These are phyloP conservation scores for Phytophthora quininea DNA, from an alignment of 352 stramenopile genomes.

Conservation along the genomic window DNA sequence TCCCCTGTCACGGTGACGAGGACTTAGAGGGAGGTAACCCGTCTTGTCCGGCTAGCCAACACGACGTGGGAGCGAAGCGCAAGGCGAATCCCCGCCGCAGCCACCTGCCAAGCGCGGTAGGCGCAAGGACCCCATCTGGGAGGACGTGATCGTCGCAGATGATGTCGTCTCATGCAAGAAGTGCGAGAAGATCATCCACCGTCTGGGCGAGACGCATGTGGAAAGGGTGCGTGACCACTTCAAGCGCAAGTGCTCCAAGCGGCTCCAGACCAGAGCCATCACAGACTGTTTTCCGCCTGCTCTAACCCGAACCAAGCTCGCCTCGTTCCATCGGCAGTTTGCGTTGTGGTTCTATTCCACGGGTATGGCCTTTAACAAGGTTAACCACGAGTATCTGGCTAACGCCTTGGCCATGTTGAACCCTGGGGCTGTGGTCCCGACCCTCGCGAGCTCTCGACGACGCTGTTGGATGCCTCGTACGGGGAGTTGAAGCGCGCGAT, in stretches of 20 bases:
- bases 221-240: constrained; percentile 3
- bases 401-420: not conserved
- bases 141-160: too few relatives aligned
- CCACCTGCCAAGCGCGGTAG: too few relatives aligned
- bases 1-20: too few relatives aligned
- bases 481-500: not conserved
- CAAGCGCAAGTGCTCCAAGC: constrained; percentile 10
- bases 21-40: too few relatives aligned
- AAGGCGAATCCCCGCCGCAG: too few relatives aligned
- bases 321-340: constrained; percentile 4
- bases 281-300: constrained; percentile 2
- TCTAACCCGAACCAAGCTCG: not conserved
- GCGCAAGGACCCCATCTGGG: too few relatives aligned
- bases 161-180: too few relatives aligned
- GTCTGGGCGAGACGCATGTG: too few relatives aligned
- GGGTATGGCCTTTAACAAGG: constrained; percentile 17
- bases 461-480: constrained; percentile 1
- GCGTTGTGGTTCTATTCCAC: constrained; percentile 16
- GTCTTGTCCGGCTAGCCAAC: too few relatives aligned
- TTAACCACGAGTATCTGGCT: not conserved
- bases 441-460: not conserved
- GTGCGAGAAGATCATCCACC: too few relatives aligned
- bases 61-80: too few relatives aligned
- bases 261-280: not conserved
- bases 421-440: not conserved